Conservation (phyloP, 2,329 filamentous ascomycete genomes). For the Epichloe gansuensis region DNA sequence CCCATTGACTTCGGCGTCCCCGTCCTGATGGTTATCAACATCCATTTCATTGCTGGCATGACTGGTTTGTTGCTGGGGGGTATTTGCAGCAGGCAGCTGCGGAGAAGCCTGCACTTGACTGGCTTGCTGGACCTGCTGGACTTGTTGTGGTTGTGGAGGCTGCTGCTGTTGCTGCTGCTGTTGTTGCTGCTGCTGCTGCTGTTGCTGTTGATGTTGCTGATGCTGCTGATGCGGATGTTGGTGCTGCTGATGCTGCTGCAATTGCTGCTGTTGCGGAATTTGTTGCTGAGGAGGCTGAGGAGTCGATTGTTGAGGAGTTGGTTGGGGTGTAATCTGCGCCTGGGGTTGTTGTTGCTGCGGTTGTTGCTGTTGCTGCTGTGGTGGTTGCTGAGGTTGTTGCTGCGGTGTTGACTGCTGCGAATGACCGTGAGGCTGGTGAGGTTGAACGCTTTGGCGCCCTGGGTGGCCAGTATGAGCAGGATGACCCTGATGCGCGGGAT, state of each 20-base stretch:
- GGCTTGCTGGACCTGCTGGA: slow-evolving; percentile 20
- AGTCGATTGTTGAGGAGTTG: slow-evolving; percentile 10
- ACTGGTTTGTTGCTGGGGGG: slow-evolving; percentile 26
- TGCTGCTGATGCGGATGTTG: slow-evolving; percentile 14
- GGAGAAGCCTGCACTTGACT: slow-evolving; percentile 19
- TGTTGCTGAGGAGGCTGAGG: slow-evolving; percentile 15
- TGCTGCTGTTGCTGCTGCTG: slow-evolving; percentile 12
- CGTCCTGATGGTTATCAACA: slow-evolving; percentile 36
- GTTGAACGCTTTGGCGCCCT: slow-evolving; percentile 16
- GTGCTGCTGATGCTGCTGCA: slow-evolving; percentile 12
- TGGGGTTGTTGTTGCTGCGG: slow-evolving; percentile 18
- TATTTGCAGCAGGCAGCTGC: slow-evolving; percentile 22
- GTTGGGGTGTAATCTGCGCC: slow-evolving; percentile 3
- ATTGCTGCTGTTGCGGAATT: slow-evolving; percentile 5
- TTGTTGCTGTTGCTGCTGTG: slow-evolving; percentile 13
- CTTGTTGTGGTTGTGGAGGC: slow-evolving; percentile 10
- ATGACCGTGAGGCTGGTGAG: slow-evolving; percentile 12
- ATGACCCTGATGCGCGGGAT: slow-evolving; percentile 16
- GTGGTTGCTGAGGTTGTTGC: slow-evolving; percentile 13
- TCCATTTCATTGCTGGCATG: slow-evolving; percentile 39
- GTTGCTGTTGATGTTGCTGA: neutral
- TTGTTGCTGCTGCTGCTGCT: slow-evolving; percentile 11
- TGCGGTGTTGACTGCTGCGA: slow-evolving; percentile 18
- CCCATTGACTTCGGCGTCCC: slow-evolving; percentile 30
- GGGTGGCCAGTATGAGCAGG: slow-evolving; percentile 9